Conservation (phyloP, 2,329 filamentous ascomycete genomes). For the Thelonectria discophora region DNA sequence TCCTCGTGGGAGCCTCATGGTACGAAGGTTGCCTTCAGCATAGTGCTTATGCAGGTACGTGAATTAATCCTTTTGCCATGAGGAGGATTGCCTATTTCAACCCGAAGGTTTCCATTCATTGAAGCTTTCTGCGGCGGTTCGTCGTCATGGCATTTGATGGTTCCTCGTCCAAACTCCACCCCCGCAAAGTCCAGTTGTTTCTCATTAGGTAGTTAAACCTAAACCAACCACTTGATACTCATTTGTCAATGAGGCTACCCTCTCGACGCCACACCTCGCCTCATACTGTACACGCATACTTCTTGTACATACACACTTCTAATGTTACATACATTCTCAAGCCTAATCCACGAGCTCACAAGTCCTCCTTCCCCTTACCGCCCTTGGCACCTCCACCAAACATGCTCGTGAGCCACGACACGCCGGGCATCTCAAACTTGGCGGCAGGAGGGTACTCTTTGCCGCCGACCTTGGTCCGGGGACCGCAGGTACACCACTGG, state of each 20-base stretch:
- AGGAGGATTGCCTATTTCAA: too few species aligned
- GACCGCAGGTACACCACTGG: constrained; percentile 59
- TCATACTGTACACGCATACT: not conserved
- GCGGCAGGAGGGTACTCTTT: constrained; percentile 58
- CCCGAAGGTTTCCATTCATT: too few species aligned
- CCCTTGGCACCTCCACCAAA: constrained; percentile 30
- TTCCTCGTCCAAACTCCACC: not conserved
- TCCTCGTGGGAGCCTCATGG: not conserved
- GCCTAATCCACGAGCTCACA: constrained; percentile 18
- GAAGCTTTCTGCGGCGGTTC: too few species aligned
- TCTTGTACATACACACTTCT: too few species aligned
- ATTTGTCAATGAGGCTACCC: constrained; percentile 24
- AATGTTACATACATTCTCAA: not conserved
- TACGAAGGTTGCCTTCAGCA: not conserved
- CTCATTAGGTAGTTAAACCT: not conserved
- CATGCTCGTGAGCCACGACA: constrained; percentile 49
- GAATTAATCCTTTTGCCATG: too few species aligned
- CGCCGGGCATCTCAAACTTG: constrained; percentile 50
- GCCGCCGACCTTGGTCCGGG: constrained; percentile 54
- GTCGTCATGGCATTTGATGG: not conserved
- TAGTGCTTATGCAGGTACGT: not conserved
- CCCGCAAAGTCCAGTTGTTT: constrained; percentile 1
- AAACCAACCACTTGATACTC: constrained; percentile 23
- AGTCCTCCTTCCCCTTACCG: constrained; percentile 32
- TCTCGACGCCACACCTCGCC: not conserved